Evolutionary conservation across 129 eudicot genomes (phyloP).

Genomic region (Flaveria ramosissima): DNA sequence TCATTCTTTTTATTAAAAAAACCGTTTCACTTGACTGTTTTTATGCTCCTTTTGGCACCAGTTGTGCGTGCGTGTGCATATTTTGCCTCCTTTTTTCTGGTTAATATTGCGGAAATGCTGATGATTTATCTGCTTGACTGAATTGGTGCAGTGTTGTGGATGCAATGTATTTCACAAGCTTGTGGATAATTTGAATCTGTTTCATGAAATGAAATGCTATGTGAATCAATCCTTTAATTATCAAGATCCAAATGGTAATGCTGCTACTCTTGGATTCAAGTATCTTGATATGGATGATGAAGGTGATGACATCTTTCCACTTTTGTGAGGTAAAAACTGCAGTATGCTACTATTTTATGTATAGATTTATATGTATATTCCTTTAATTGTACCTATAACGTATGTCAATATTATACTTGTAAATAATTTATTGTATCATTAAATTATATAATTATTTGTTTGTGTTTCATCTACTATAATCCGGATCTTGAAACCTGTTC

Average conservation of each 20-base stretch:
- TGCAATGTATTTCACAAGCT: slow-evolving; percentile 88
- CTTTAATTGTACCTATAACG: neutral
- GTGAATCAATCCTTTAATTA: slow-evolving; percentile 71
- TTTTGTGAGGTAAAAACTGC: slow-evolving; percentile 36
- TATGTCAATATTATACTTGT: slow-evolving; percentile 14
- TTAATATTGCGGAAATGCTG: slow-evolving; percentile 1
- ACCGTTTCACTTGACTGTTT: neutral
- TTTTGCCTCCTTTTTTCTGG: neutral
- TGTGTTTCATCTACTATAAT: neutral
- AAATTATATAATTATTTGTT: neutral
- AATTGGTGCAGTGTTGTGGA: slow-evolving; percentile 68
- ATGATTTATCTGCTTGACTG: slow-evolving; percentile 4
- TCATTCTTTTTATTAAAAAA: neutral
- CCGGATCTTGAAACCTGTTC: too few relatives aligned
- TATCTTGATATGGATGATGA: slow-evolving; percentile 68
- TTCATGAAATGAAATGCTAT: slow-evolving; percentile 84
- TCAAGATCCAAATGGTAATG: slow-evolving; percentile 48
- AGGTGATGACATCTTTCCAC: slow-evolving; percentile 50
- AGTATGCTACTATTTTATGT: neutral
- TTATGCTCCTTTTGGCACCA: neutral
- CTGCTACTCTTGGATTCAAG: slow-evolving; percentile 52
- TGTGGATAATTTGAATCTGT: slow-evolving; percentile 87
- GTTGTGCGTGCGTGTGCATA: neutral
- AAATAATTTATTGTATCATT: slow-evolving; percentile 7
- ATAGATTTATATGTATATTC: slow-evolving; percentile 33